Evolutionary conservation across 1,284 basidiomycete genomes (phyloP).

Genomic region (Cutaneotrichosporon spelunceum): DNA sequence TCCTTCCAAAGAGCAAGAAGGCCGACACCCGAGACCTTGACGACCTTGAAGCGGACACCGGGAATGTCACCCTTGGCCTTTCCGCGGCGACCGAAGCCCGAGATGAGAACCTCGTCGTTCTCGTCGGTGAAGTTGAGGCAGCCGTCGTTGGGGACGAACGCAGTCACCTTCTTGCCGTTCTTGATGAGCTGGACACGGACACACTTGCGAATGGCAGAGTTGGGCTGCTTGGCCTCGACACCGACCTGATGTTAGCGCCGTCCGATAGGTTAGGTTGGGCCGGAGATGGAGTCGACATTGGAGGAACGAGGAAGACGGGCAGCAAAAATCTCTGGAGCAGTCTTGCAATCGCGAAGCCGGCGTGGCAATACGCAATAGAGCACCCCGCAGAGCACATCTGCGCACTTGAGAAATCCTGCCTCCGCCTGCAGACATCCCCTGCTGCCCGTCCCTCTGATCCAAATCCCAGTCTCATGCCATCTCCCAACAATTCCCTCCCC

Average conservation of each 20-base stretch:
- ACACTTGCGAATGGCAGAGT: constrained; percentile 99
- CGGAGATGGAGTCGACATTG: too few relatives aligned
- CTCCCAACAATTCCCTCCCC: not conserved
- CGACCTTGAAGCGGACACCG: constrained; percentile 94
- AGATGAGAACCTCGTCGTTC: constrained; percentile 99
- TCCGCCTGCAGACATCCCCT: not conserved
- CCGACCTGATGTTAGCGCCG: constrained; percentile 51
- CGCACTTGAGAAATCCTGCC: not conserved
- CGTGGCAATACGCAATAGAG: too few relatives aligned
- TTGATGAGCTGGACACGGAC: constrained; percentile 99
- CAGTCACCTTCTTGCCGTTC: constrained; percentile 99
- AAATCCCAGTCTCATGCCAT: not conserved
- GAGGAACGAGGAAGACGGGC: not conserved
- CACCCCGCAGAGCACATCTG: too few relatives aligned
- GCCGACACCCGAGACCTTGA: constrained; percentile 99
- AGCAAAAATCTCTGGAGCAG: not conserved
- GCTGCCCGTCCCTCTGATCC: not conserved
- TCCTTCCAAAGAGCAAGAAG: constrained; percentile 96
- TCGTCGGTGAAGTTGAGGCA: constrained; percentile 96
- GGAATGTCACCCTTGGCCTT: constrained; percentile 67
- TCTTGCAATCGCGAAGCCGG: too few relatives aligned
- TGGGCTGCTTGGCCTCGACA: constrained; percentile 75
- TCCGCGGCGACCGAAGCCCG: constrained; percentile 98
- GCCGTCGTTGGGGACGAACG: constrained; percentile 91
- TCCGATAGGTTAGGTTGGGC: not conserved